Evolutionary conservation across 139 green algal species (phyloP), one percentile per base, ranked within the genome.

Genomic region (Astrephomene gubernaculifera): DNA sequence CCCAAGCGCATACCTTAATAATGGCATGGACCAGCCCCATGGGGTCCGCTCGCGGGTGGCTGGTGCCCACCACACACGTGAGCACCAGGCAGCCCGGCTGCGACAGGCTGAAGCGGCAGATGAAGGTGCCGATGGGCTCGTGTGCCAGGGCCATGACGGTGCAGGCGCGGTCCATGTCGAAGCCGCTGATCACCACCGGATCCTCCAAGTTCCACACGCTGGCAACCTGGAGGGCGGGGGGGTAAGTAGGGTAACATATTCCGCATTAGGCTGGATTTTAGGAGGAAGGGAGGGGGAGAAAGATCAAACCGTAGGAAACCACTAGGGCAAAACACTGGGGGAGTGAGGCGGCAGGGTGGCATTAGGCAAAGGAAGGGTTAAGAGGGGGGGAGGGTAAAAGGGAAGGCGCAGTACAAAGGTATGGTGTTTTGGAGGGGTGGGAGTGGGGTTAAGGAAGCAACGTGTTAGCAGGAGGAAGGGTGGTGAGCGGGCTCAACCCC

Each of bases 191-290:
- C n/a, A 95, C 82, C 79, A 86, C 93, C 2, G 92, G 92, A 82
- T 94, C 90, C 83, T 94, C 87, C 36, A 90, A 64, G 83, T 95
- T 93, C 92, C 92, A 95, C 69, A 94, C 90, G 60, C 57, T 82
- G 0, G 86, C 54, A 12, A 95, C 92, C 74, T 82, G 74, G 8
- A 67, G 3, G 39, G 4, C 24, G 10, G 67, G 31, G 35, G n/a
- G n/a, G n/a, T n/a, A n/a, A n/a, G n/a, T n/a, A n/a, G n/a, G n/a
- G n/a, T n/a, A n/a, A n/a, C n/a, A n/a, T n/a, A n/a, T n/a, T n/a
- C n/a, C n/a, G n/a, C n/a, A n/a, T n/a, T n/a, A n/a, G n/a, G n/a
- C n/a, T n/a, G n/a, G n/a, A n/a, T n/a, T n/a, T n/a, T n/a, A n/a
- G n/a, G n/a, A n/a, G n/a, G n/a, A n/a, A n/a, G n/a, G n/a, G n/a